These are phyloP conservation scores for Penicillium sclerotigenum DNA, from an alignment of 2,329 filamentous ascomycete species.

Conservation along the genomic window DNA sequence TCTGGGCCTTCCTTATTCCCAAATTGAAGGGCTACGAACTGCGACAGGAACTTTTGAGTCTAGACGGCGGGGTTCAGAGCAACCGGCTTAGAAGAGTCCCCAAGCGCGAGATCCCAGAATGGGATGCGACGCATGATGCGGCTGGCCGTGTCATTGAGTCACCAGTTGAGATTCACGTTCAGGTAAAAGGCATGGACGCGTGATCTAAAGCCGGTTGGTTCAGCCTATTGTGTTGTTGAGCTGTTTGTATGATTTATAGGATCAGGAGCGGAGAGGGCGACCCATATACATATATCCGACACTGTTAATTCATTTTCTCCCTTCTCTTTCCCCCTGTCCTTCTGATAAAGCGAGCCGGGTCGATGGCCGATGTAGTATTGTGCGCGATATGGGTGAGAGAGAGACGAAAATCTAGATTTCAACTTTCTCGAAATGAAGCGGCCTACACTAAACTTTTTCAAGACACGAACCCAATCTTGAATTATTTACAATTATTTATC, in stretches of 20 bases:
- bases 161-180: background rate
- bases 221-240: background rate
- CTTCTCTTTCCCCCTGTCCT: no score
- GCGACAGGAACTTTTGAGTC: constrained; percentile 52
- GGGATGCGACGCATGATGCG: constrained; percentile 59
- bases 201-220: background rate
- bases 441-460: no score
- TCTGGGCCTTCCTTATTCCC: constrained; percentile 58
- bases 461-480: no score
- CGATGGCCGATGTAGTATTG: no score
- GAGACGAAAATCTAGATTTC: no score
- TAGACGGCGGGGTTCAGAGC: constrained; percentile 49
- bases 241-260: background rate
- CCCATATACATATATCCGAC: background rate
- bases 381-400: no score
- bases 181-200: background rate
- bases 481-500: no score
- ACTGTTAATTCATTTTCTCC: background rate
- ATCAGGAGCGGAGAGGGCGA: background rate
- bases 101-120: constrained; percentile 47
- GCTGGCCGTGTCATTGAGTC: constrained; percentile 18
- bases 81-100: constrained; percentile 55
- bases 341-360: no score
- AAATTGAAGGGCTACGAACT: constrained; percentile 52
- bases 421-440: no score